A percentile compares a stretch with the other conserved stretches of the same genome.
Conservation (phyloP, 495 filamentous ascomycete genomes). For the Letharia lupina region DNA sequence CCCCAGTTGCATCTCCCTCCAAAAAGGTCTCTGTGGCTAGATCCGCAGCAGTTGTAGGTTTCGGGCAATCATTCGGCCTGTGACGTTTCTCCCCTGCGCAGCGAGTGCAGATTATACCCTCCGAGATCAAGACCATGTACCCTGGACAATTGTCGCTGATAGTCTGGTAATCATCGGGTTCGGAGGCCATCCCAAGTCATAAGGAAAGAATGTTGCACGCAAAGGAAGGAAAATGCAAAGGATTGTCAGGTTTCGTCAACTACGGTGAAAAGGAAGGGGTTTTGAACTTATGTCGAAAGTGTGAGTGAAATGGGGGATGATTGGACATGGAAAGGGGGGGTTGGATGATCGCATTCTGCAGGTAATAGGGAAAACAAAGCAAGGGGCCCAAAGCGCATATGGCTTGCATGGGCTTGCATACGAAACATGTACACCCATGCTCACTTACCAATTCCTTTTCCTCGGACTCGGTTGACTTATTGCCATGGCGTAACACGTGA, state of each 20-base stretch:
- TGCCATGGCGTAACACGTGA: not conserved
- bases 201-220: not conserved
- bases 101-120: not conserved
- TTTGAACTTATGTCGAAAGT: conserved; percentile 1
- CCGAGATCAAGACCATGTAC: conserved; percentile 3
- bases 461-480: not conserved
- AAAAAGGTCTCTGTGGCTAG: not conserved
- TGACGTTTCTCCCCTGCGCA: not conserved
- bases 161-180: conserved; percentile 1
- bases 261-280: not conserved
- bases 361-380: not conserved
- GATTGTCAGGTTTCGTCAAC: not conserved
- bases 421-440: not conserved
- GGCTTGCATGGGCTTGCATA: conserved; percentile 2
- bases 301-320: not conserved
- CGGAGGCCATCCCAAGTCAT: conserved; percentile 4
- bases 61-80: not conserved
- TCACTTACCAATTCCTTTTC: not conserved
- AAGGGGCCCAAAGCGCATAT: not conserved
- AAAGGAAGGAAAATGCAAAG: not conserved
- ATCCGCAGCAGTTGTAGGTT: not conserved
- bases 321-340: not conserved
- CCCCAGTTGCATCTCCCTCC: not conserved
- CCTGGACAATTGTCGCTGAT: conserved; percentile 4
- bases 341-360: not conserved